phyloP scores from a whole-genome alignment of 495 filamentous ascomycete species.

The Echria macrotheca region DNA sequence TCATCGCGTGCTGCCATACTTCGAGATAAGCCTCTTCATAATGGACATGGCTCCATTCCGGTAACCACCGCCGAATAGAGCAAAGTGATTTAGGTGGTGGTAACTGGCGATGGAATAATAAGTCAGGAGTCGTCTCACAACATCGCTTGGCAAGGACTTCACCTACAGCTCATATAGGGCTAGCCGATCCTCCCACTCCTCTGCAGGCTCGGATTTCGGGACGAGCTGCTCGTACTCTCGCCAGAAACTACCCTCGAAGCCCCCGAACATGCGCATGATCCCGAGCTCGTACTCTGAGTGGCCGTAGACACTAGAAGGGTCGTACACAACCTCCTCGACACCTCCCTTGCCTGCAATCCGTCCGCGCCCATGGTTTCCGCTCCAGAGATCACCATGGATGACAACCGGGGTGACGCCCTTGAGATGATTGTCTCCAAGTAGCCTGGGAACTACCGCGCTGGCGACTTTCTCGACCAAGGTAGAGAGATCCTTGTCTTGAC shows the following conservation, averaged over 20 bases:
- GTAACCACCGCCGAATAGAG: constrained; percentile 77
- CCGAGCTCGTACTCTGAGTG: constrained; percentile 87
- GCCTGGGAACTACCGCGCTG: constrained; percentile 57
- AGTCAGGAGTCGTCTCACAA: constrained; percentile 3
- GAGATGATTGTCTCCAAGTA: constrained; percentile 64
- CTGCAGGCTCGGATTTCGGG: constrained; percentile 72
- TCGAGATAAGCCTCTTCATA: constrained; percentile 63
- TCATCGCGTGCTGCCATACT: constrained; percentile 44
- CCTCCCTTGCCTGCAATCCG: constrained; percentile 52
- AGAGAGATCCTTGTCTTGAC: constrained; percentile 54
- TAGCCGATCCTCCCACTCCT: constrained; percentile 79
- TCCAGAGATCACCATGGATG: constrained; percentile 89
- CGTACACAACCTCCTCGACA: constrained; percentile 76
- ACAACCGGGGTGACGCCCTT: constrained; percentile 64
- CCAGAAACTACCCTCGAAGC: constrained; percentile 68
- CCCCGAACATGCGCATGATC: constrained; percentile 96
- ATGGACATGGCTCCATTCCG: constrained; percentile 64
- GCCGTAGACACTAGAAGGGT: constrained; percentile 74
- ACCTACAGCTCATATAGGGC: constrained; percentile 76
- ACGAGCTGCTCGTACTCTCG: constrained; percentile 69
- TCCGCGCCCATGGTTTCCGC: constrained; percentile 71
- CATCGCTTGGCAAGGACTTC: not conserved
- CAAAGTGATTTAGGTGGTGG: constrained; percentile 86
- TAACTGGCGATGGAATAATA: constrained; percentile 64
- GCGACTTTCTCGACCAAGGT: constrained; percentile 59